These are phyloP conservation scores for Sclerotinia trifoliorum DNA, from an alignment of 2,329 filamentous ascomycete species.

Conservation along the genomic window DNA sequence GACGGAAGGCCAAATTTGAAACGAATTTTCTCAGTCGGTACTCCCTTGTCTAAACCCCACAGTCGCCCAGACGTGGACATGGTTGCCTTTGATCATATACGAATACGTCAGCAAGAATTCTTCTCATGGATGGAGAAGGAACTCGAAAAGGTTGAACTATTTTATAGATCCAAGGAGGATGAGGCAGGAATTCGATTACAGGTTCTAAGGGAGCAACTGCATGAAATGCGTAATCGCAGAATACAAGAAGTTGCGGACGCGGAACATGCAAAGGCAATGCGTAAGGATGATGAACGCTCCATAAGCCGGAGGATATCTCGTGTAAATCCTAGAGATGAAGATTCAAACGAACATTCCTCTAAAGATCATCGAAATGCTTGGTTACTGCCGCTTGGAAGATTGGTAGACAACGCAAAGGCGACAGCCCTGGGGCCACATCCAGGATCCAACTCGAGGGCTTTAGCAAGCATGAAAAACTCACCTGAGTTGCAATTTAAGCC, in stretches of 20 bases:
- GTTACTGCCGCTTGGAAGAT: conserved; percentile 50
- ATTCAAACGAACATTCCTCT: conserved; percentile 28
- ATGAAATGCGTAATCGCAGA: conserved; percentile 86
- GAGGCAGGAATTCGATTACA: conserved; percentile 73
- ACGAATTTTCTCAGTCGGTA: conserved; percentile 35
- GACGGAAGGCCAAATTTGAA: conserved; percentile 31
- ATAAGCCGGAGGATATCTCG: conserved; percentile 26
- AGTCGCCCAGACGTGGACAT: conserved; percentile 49
- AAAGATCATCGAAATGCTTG: conserved; percentile 41
- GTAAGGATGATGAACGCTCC: conserved; percentile 29
- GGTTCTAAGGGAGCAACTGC: conserved; percentile 76
- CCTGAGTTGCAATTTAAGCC: conserved; percentile 45
- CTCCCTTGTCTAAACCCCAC: conserved; percentile 43
- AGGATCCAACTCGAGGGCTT: conserved; percentile 59
- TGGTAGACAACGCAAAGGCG: conserved; percentile 43
- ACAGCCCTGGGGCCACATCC: conserved; percentile 49
- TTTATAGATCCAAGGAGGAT: conserved; percentile 85
- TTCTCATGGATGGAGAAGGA: conserved; percentile 80
- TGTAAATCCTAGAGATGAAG: conserved; percentile 28
- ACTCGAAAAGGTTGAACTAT: conserved; percentile 85
- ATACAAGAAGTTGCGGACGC: conserved; percentile 61
- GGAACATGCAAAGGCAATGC: conserved; percentile 31
- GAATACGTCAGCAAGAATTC: conserved; percentile 77
- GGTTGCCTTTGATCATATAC: conserved; percentile 62
- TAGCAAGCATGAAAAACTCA: conserved; percentile 50